Conservation (phyloP, 2,329 filamentous ascomycete genomes). For the Peltaster fructicola region DNA sequence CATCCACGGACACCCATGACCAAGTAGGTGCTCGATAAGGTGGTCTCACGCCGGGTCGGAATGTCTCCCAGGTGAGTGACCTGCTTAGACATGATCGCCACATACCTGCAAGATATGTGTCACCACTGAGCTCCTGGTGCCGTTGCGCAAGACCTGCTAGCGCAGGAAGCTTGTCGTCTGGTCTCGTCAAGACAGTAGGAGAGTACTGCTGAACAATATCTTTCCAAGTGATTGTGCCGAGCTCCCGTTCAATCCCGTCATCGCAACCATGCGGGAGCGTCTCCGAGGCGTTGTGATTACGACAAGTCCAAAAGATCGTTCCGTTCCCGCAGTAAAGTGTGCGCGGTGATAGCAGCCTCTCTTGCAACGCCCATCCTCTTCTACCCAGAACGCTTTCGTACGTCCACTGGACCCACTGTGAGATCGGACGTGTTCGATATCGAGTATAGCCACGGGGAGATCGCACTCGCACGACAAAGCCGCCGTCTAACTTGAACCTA, state of each 20-base stretch:
- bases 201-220: no score
- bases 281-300: background rate
- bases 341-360: background rate
- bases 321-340: background rate
- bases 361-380: slow-evolving; percentile 1
- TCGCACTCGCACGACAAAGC: background rate
- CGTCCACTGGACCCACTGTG: no score
- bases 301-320: slow-evolving; percentile 1
- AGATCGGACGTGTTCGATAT: no score
- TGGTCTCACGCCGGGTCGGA: background rate
- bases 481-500: background rate
- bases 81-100: background rate
- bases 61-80: background rate
- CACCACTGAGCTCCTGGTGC: background rate
- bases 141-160: slow-evolving; percentile 1
- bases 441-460: no score
- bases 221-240: no score
- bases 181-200: background rate
- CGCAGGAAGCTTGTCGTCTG: slow-evolving; percentile 1
- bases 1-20: slow-evolving; percentile 2
- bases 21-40: slow-evolving; percentile 1
- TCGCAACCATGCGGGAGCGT: background rate
- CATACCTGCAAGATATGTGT: slow-evolving; percentile 1
- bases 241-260: no score
- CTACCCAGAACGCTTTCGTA: background rate